Evolutionary conservation across 2,329 filamentous ascomycete genomes (phyloP).

Genomic region (Diplodia seriata): DNA sequence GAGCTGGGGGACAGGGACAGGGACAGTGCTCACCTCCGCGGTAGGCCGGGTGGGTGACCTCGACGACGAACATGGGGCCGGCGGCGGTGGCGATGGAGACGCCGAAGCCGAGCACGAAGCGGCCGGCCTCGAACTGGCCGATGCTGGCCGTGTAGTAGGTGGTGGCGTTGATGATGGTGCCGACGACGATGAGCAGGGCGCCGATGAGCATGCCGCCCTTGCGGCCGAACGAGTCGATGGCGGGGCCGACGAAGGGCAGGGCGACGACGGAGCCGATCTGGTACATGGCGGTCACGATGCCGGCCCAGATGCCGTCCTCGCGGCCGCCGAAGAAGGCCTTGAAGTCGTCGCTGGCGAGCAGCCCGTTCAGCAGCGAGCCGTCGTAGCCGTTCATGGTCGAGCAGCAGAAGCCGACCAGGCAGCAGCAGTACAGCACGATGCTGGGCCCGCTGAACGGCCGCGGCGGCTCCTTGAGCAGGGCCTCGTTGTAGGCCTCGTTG

Average conservation of each 20-base stretch:
- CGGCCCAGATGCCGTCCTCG: constrained; percentile 51
- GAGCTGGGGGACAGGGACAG: too few species aligned
- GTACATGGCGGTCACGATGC: constrained; percentile 59
- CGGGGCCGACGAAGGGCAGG: constrained; percentile 54
- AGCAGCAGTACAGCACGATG: constrained; percentile 39
- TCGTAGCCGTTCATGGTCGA: constrained; percentile 56
- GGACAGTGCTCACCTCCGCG: constrained; percentile 51
- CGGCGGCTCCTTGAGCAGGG: constrained; percentile 61
- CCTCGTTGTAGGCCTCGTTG: constrained; percentile 63
- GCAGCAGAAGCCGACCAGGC: constrained; percentile 33
- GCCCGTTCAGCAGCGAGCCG: constrained; percentile 57
- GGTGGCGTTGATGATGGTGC: constrained; percentile 59
- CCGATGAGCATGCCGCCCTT: constrained; percentile 63
- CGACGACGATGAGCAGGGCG: constrained; percentile 59
- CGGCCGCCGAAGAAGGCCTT: constrained; percentile 52
- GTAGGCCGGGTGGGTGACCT: constrained; percentile 68
- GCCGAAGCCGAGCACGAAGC: constrained; percentile 69
- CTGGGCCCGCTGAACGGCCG: constrained; percentile 35
- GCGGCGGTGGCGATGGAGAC: constrained; percentile 66
- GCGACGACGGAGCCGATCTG: constrained; percentile 56
- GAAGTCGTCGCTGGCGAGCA: constrained; percentile 57
- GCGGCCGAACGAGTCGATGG: constrained; percentile 52
- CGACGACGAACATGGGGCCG: constrained; percentile 68
- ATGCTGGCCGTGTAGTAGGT: constrained; percentile 46
- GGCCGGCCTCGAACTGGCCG: constrained; percentile 64